Percentiles rank a stretch among this genome's conserved stretches.
Evolutionary conservation across 345 rosid genomes (phyloP).

Genomic region (Melastoma malabathricum): DNA sequence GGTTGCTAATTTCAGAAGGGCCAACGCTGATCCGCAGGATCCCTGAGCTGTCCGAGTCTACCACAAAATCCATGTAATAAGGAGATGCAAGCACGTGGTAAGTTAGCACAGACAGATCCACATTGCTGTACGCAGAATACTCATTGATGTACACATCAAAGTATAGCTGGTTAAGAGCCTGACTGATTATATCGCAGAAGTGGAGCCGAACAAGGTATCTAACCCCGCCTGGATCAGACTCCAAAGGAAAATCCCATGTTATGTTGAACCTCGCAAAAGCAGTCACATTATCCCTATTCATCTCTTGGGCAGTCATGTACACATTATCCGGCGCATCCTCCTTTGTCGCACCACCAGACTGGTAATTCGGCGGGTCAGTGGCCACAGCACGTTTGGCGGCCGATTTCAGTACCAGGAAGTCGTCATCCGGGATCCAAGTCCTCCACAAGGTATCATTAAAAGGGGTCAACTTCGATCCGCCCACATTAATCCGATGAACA

Average conservation of each 20-base stretch:
- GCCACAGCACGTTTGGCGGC: constrained; percentile 55
- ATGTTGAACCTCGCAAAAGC: constrained; percentile 45
- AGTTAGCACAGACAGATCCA: constrained; percentile 64
- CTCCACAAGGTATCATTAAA: constrained; percentile 92
- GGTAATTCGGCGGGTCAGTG: constrained; percentile 51
- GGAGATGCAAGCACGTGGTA: constrained; percentile 65
- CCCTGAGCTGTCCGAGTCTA: constrained; percentile 42
- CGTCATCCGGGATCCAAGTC: constrained; percentile 83
- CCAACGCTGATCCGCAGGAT: constrained; percentile 55
- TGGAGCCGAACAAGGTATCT: constrained; percentile 71
- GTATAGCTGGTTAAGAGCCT: constrained; percentile 61
- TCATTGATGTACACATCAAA: constrained; percentile 66
- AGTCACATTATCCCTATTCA: constrained; percentile 52
- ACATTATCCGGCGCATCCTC: constrained; percentile 79
- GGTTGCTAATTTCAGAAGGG: constrained; percentile 64
- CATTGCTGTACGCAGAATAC: constrained; percentile 42
- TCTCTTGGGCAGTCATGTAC: constrained; percentile 84
- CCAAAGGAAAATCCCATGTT: constrained; percentile 62
- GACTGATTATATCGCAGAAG: constrained; percentile 82
- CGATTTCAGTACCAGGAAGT: constrained; percentile 37
- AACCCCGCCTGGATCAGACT: constrained; percentile 17
- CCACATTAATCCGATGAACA: constrained; percentile 74
- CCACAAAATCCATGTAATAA: constrained; percentile 55
- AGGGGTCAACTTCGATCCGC: constrained; percentile 68
- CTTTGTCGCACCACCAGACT: constrained; percentile 45